Base-by-base conservation (phyloP, 176 grass and related monocot genomes). In the Zoysia pacifica region DNA sequence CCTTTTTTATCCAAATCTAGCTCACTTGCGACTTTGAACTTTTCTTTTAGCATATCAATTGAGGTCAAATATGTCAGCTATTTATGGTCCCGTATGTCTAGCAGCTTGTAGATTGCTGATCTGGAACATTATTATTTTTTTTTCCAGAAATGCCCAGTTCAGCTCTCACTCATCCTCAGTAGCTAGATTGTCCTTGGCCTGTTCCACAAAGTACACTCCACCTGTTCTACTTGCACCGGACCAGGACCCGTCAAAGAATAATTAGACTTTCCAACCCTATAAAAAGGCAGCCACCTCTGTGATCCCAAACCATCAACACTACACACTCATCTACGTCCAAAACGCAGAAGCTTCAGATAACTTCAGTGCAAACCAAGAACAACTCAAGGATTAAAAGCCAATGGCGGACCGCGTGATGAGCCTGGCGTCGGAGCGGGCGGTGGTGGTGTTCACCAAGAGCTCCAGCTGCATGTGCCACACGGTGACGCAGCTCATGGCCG, bases 391-490 rank as follows among this genome's bases (percentile, higher is more conserved):
- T 9, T 11, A 11, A 49, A 62, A 62, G 59, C 2, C 10, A 56
- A 91, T 97, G 89, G 59, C 59, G 3, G 94, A 97, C 46, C 79
- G 80, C 7, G 86, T 97, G 53, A 87, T 52, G 78, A 51, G 82
- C 74, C 65, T 91, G 36, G 86, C 81, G 52, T 82, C 91, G 28
- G 86, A 91, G 81, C 61, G 91, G 1, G 86, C 94, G 11, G 89
- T 97, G 70, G 91, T 89, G 8, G 55, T 97, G 44, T 93, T 97
- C 89, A 97, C 88, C 48, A 43, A 66, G 75, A 97, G 86, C 75
- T 84, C 84, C 4, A 86, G 91, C 75, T 93, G 84, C 89, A 97
- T 97, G 94, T 91, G 86, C 86, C 91, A 93, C 84, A 89, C 91
- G 1, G 53, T 97, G 74, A 93, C 88, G 62, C 82, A 84, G 41